These are phyloP conservation scores for Fusarium torreyae DNA, from an alignment of 2,329 filamentous ascomycete species.

Conservation along the genomic window DNA sequence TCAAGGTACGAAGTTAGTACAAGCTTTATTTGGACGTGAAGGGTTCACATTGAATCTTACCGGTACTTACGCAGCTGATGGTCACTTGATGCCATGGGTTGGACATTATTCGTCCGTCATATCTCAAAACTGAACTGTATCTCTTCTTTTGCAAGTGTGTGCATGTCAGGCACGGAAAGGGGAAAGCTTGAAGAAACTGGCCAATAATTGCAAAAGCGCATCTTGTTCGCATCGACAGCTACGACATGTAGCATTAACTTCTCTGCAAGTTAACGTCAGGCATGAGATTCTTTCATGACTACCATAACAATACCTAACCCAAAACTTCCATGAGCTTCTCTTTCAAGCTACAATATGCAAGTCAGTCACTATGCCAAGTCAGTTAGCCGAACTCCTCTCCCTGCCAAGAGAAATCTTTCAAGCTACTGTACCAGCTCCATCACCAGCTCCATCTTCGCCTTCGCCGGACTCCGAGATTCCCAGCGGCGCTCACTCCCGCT, in stretches of 20 bases:
- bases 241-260: background rate
- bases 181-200: background rate
- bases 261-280: background rate
- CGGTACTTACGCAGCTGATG: background rate
- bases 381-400: constrained; percentile 17
- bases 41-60: background rate
- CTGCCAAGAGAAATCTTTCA: constrained; percentile 25
- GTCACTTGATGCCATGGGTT: constrained; percentile 12
- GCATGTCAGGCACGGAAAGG: background rate
- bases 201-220: constrained; percentile 10
- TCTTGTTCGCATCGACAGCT: background rate
- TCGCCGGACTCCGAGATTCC: constrained; percentile 36
- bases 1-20: constrained; percentile 37
- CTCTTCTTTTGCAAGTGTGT: background rate
- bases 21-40: constrained; percentile 32
- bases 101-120: constrained; percentile 18
- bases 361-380: background rate
- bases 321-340: background rate
- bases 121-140: background rate
- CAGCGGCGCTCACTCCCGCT: constrained; percentile 25
- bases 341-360: background rate
- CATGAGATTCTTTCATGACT: background rate
- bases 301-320: background rate
- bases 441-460: constrained; percentile 18
- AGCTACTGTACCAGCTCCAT: constrained; percentile 1